Percentiles rank a stretch among this genome's conserved stretches.
Evolutionary conservation across 768 basidiomycete species (phyloP).

Genomic region (Lactarius pseudohatsudake): DNA sequence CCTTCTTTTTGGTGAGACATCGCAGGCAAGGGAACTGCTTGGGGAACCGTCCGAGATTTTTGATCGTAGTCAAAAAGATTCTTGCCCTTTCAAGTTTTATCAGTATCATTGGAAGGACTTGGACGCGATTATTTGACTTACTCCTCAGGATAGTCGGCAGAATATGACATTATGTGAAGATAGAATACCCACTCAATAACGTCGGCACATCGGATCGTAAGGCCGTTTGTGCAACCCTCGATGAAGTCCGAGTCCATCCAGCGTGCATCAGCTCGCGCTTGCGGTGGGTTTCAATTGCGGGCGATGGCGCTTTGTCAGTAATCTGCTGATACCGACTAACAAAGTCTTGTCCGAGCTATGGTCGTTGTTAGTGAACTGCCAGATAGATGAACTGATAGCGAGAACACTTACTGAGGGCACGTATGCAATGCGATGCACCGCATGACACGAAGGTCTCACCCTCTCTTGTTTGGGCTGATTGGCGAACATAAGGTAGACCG

Average conservation of each 20-base stretch:
- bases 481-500: neutral
- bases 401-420: neutral
- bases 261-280: conserved; percentile 33
- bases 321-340: neutral
- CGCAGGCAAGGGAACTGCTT: neutral
- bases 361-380: too few species aligned
- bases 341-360: neutral
- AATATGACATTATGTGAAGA: conserved; percentile 32
- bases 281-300: conserved; percentile 24
- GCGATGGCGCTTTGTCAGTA: neutral
- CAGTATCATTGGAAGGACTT: conserved; percentile 13
- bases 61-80: conserved; percentile 29
- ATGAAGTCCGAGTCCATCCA: conserved; percentile 30
- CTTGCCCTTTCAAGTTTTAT: neutral
- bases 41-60: neutral
- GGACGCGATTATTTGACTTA: conserved; percentile 23
- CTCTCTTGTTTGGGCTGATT: neutral
- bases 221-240: conserved; percentile 20
- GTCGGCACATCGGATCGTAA: conserved; percentile 25
- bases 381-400: neutral
- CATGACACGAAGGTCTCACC: neutral
- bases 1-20: neutral
- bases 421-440: neutral
- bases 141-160: conserved; percentile 30
- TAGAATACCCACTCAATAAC: conserved; percentile 30